phyloP scores from a whole-genome alignment of 257 asterid genomes.

The Solanum pennellii region DNA sequence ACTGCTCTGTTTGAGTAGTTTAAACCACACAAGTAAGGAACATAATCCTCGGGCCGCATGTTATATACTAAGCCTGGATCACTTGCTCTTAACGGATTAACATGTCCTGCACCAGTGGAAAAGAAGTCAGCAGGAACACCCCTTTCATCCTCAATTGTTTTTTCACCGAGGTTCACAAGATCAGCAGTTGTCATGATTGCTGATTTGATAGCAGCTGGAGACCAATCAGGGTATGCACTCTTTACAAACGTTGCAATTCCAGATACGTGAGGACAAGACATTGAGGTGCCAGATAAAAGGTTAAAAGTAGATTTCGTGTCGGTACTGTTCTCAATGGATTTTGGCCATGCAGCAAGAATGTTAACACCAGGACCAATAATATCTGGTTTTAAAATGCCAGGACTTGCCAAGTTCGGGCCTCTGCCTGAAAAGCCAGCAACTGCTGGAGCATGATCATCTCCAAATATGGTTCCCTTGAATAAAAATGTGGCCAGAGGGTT shows the following conservation, averaged over 20 bases:
- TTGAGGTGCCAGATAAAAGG: constrained; percentile 19
- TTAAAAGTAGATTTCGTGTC: constrained; percentile 1
- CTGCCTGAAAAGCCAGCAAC: constrained; percentile 22
- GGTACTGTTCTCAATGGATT: not conserved
- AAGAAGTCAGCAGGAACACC: constrained; percentile 2
- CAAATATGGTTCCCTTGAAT: constrained; percentile 18
- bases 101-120: constrained; percentile 28
- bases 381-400: constrained; percentile 25
- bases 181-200: constrained; percentile 22
- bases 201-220: constrained; percentile 25
- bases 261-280: constrained; percentile 31
- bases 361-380: constrained; percentile 20
- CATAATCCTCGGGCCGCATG: not conserved
- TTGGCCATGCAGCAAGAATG: constrained; percentile 23
- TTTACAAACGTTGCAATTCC: constrained; percentile 24
- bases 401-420: constrained; percentile 19
- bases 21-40: constrained; percentile 19
- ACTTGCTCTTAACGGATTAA: constrained; percentile 16
- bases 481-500: not conserved
- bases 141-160: constrained; percentile 1
- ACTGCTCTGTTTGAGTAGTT: constrained; percentile 7
- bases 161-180: not conserved
- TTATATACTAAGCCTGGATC: constrained; percentile 29
- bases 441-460: constrained; percentile 10
- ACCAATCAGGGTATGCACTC: constrained; percentile 20